Evolutionary conservation across 1,284 basidiomycete species (phyloP).

Genomic region (Waitea zeae): DNA sequence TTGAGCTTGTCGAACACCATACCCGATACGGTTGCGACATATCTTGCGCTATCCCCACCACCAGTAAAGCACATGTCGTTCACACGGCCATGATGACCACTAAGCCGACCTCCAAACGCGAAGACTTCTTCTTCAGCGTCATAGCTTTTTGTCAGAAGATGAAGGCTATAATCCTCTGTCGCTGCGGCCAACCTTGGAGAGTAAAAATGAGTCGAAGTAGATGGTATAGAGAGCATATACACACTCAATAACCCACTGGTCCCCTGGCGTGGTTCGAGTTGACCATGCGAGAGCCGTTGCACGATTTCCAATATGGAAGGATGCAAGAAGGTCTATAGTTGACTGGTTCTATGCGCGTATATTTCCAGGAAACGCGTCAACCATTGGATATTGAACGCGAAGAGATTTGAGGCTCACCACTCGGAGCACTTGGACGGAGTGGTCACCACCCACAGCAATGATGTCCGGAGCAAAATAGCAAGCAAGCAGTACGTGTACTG

Average conservation of each 20-base stretch:
- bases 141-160: constrained; percentile 41
- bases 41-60: constrained; percentile 44
- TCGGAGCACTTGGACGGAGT: constrained; percentile 50
- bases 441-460: constrained; percentile 51
- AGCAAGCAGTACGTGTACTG: constrained; percentile 41
- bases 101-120: constrained; percentile 57
- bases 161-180: constrained; percentile 46
- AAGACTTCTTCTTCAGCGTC: constrained; percentile 34
- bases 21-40: neutral
- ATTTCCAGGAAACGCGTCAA: too few relatives aligned
- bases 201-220: neutral
- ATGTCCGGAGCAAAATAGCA: constrained; percentile 46
- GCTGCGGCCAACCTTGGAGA: constrained; percentile 43
- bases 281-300: constrained; percentile 70
- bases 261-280: constrained; percentile 32
- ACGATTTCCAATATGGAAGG: constrained; percentile 54
- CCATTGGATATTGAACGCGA: too few relatives aligned
- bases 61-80: constrained; percentile 26
- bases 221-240: constrained; percentile 10
- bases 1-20: constrained; percentile 1
- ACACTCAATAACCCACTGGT: constrained; percentile 58
- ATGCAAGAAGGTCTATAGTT: constrained; percentile 33
- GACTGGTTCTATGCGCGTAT: constrained; percentile 13
- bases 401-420: constrained; percentile 34
- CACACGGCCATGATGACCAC: constrained; percentile 56